phyloP scores from a whole-genome alignment of 2,329 filamentous ascomycete genomes.

The Clarireedia hainanense region DNA sequence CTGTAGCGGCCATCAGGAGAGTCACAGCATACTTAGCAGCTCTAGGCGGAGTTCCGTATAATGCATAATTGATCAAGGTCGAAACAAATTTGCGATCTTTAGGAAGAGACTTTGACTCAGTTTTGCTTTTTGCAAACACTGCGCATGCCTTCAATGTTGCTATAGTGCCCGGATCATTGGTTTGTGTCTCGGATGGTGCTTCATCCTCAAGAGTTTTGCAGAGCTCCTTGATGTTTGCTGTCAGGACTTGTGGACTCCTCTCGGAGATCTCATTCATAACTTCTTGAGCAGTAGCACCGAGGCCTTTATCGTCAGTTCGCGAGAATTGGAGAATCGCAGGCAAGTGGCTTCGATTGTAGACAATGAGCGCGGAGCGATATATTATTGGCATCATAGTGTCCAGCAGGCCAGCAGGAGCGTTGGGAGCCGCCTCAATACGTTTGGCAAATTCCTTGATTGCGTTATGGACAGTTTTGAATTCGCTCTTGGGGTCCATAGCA shows the following conservation, averaged over 20 bases:
- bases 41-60: conserved; percentile 71
- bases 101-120: conserved; percentile 72
- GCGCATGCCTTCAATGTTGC: conserved; percentile 92
- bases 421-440: conserved; percentile 62
- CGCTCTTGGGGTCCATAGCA: conserved; percentile 74
- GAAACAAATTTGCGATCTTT: conserved; percentile 73
- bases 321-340: conserved; percentile 83
- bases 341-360: conserved; percentile 93
- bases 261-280: conserved; percentile 88
- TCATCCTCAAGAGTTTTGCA: conserved; percentile 79
- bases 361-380: conserved; percentile 73
- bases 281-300: conserved; percentile 76
- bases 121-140: conserved; percentile 75
- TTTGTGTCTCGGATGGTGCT: conserved; percentile 59
- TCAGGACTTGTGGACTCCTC: conserved; percentile 82
- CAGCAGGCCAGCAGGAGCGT: conserved; percentile 51
- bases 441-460: conserved; percentile 86
- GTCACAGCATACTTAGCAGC: conserved; percentile 92
- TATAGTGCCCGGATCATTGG: conserved; percentile 68
- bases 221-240: conserved; percentile 83
- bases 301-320: conserved; percentile 70
- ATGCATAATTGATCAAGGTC: conserved; percentile 73
- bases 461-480: conserved; percentile 85
- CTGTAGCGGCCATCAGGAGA: conserved; percentile 66
- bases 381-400: conserved; percentile 77